Evolutionary conservation across 305 asterid species (phyloP).

Genomic region (Stenogyne calaminthoides): DNA sequence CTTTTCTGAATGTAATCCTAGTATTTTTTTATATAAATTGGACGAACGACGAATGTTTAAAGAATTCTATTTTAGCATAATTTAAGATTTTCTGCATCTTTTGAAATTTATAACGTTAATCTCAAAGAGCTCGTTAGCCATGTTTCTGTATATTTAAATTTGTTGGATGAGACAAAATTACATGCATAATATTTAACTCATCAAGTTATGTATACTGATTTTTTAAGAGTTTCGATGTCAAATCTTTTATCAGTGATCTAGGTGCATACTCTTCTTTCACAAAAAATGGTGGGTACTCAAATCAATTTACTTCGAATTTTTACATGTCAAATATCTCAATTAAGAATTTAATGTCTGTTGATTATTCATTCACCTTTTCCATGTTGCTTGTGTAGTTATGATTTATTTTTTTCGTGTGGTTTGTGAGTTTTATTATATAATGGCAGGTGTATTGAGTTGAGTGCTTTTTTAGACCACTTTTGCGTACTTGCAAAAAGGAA

Average conservation of each 20-base stretch:
- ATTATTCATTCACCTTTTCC: neutral
- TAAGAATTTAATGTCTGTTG: neutral
- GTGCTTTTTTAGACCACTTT: neutral
- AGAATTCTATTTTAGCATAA: neutral
- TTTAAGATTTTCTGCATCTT: neutral
- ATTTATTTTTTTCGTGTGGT: too few species aligned
- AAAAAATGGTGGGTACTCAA: neutral
- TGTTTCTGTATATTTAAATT: too few species aligned
- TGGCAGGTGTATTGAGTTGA: neutral
- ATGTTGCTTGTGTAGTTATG: too few species aligned
- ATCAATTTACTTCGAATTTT: neutral
- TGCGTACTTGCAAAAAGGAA: neutral
- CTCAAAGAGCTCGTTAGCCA: too few species aligned
- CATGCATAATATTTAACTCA: neutral
- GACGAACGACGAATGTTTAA: neutral
- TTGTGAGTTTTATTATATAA: too few species aligned
- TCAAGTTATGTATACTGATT: neutral
- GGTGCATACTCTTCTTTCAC: neutral
- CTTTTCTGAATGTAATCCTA: neutral
- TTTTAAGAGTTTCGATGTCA: neutral
- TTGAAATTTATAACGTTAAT: too few species aligned
- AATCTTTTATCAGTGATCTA: neutral
- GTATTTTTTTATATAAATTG: neutral
- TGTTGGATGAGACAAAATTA: too few species aligned
- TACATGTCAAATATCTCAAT: neutral